Evolutionary conservation across 2,329 filamentous ascomycete species (phyloP), one percentile per base, ranked within the genome.

Genomic region (Neofusicoccum laricinum): DNA sequence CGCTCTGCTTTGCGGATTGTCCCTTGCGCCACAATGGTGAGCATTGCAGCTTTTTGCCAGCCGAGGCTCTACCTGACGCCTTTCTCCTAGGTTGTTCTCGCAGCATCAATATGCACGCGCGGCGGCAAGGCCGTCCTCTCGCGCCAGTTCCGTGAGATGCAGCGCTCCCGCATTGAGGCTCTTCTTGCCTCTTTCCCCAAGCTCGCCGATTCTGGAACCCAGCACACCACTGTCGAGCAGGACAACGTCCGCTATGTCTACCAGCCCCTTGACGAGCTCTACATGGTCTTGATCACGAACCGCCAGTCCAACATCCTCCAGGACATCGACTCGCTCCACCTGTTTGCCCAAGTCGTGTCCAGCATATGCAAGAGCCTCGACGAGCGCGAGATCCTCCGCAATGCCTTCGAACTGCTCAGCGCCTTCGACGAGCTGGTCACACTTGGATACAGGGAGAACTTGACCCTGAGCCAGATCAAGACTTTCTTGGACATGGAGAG

Each of bases 161-260:
- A 94, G 78, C 88, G 95, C 77, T 97, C 96, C 57, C 88, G 96
- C 76, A 93, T 99, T 75, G 96, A 99, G 84, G 95, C 91, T 64
- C 88, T 99, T 64, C 90, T 99, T 64, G 95, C 96, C 69, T 96
- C 94, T 10, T 97, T 99, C 76, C 96, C 95, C 64, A 99, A 99
- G 82, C 90, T 98, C 65, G 93, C 95, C 73, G 93, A 97, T 79
- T 93, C 91, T 67, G 91, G 93, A 67, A 97, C 93, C 61, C 95
- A 99, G 80, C 95, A 99, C 80, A 99, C 95, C 32, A 99, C 92
- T 5, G 93, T 98, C 73, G 95, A 99, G 81, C 93, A 98, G 81
- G 96, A 99, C 83, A 98, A 97, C 82, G 95, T 99, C 75, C 94
- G 95, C 82, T 99, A 97, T 77, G 95, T 99, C 65, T 99, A 99